These are phyloP conservation scores for Perkinsus chesapeaki DNA, from an alignment of 169 alveolate genomes.

Conservation along the genomic window DNA sequence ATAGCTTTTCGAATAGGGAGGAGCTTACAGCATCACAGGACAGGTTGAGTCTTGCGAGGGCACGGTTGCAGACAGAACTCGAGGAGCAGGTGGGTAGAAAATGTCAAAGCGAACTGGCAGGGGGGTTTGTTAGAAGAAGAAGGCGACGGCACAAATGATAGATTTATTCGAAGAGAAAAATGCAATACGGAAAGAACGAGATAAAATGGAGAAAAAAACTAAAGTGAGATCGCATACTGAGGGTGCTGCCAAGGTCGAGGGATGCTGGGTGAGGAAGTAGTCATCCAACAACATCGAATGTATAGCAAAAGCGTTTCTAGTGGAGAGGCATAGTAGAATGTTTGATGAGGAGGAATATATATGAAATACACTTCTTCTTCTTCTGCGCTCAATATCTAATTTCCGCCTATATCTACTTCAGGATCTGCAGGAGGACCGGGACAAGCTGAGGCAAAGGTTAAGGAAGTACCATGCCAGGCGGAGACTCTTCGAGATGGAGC, in stretches of 20 bases:
- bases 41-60: not conserved
- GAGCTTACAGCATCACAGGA: not conserved
- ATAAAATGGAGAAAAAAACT: slow-evolving; percentile 5
- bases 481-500: slow-evolving; percentile 18
- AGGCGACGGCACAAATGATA: not conserved
- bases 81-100: not conserved
- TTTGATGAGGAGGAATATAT: too few species aligned
- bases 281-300: too few species aligned
- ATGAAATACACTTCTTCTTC: too few species aligned
- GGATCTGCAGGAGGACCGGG: slow-evolving; percentile 24
- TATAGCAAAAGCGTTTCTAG: too few species aligned
- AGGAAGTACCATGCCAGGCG: slow-evolving; percentile 16
- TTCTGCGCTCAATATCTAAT: too few species aligned
- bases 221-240: too few species aligned
- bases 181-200: slow-evolving; percentile 6
- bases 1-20: not conserved
- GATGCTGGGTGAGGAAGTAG: too few species aligned
- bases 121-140: slow-evolving; percentile 9
- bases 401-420: too few species aligned
- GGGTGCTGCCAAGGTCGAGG: too few species aligned
- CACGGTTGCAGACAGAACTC: not conserved
- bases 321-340: too few species aligned
- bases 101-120: not conserved
- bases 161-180: slow-evolving; percentile 9
- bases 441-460: slow-evolving; percentile 22